These are phyloP conservation scores for Monascus ruber DNA, from an alignment of 2,329 filamentous ascomycete species.

Conservation along the genomic window DNA sequence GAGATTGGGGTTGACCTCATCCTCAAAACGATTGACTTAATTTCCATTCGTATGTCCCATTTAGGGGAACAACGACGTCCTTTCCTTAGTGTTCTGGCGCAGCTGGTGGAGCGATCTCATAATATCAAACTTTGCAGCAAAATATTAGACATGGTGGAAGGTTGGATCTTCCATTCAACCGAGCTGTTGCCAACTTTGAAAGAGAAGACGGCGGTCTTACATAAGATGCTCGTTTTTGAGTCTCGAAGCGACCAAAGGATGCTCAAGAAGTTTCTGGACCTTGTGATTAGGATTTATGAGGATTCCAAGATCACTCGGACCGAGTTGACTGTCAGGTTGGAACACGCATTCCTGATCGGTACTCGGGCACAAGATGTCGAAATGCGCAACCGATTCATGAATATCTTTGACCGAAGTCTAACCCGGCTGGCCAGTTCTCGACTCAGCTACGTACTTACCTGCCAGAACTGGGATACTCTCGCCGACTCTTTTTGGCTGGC, in stretches of 20 bases:
- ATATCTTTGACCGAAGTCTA: conserved; percentile 87
- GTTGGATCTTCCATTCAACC: conserved; percentile 90
- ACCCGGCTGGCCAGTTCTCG: conserved; percentile 86
- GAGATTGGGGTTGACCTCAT: conserved; percentile 86
- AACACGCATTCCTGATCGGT: conserved; percentile 95
- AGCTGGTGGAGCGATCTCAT: conserved; percentile 87
- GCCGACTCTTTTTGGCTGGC: conserved; percentile 94
- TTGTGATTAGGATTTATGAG: conserved; percentile 97
- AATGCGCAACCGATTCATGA: conserved; percentile 94
- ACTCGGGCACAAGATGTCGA: conserved; percentile 86
- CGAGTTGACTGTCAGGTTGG: conserved; percentile 90
- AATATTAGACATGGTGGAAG: conserved; percentile 85
- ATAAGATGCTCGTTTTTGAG: conserved; percentile 97
- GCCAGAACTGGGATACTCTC: conserved; percentile 95
- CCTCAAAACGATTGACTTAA: conserved; percentile 88
- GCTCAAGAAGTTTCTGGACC: conserved; percentile 82
- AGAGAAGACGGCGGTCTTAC: conserved; percentile 96
- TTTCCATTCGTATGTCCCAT: conserved; percentile 82
- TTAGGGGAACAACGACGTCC: conserved; percentile 83
- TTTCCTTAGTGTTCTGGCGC: conserved; percentile 89
- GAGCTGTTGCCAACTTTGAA: conserved; percentile 96
- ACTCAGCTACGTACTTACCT: conserved; percentile 75
- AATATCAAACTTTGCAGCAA: conserved; percentile 81
- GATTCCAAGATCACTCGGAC: conserved; percentile 91
- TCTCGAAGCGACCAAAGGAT: conserved; percentile 70